A percentile compares a stretch with the other conserved stretches of the same genome.
Conservation (phyloP, 2,329 filamentous ascomycete genomes). For the Fusarium sp. region DNA sequence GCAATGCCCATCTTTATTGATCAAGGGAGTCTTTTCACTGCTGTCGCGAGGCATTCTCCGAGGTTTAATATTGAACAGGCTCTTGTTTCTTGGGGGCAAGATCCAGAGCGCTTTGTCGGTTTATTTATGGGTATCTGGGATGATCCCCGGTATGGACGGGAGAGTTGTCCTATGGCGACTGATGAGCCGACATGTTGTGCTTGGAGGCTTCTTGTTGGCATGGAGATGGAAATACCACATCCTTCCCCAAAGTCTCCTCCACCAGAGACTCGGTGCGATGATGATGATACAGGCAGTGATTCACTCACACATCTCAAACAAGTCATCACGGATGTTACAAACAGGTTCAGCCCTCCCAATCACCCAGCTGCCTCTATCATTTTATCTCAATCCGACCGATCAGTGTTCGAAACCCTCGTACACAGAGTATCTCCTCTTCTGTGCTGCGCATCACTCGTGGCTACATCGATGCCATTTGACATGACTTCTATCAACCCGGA, state of each 20-base stretch:
- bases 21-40: not conserved
- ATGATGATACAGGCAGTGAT: no score
- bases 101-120: not conserved
- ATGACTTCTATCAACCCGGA: accelerated
- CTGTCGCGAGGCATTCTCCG: not conserved
- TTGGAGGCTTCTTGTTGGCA: not conserved
- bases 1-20: not conserved
- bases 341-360: not conserved
- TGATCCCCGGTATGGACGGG: not conserved
- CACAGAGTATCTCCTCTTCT: not conserved
- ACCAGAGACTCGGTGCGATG: no score
- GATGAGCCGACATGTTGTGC: not conserved
- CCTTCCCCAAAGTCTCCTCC: not conserved
- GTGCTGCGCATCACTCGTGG: not conserved
- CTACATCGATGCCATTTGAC: accelerated
- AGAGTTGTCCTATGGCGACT: accelerated
- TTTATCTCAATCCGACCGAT: not conserved
- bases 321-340: not conserved
- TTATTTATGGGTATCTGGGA: not conserved
- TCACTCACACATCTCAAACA: not conserved
- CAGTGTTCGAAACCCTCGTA: not conserved
- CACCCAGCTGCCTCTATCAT: not conserved
- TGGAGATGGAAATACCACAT: not conserved
- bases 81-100: not conserved
- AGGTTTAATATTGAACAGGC: not conserved